Base-by-base conservation (phyloP, 768 basidiomycete species). In the Tricholoma furcatifolium region DNA sequence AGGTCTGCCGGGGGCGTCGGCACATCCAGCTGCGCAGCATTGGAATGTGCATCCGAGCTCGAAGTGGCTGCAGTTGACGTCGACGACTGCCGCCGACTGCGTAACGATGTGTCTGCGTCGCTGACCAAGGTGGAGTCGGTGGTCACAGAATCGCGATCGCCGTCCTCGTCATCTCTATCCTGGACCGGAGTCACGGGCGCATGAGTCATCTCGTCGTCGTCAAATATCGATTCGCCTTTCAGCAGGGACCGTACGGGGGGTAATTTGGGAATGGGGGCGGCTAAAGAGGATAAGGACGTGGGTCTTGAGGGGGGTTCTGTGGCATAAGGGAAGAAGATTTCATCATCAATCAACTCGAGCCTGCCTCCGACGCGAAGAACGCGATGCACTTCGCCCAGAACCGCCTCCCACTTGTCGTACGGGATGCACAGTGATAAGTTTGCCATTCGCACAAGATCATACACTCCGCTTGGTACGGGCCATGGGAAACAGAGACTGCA, bases 371-470 rank as follows among this genome's bases (percentile, higher is more conserved):
- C 72, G 11, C 68, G 70, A 12, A 92, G 72, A 9, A 92, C 76
- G 21, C 91, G 84, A 14, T 74, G 66, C 4, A 77, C 79, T 74
- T 93, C 86, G 0, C 62, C 57, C 17, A 92, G 52, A 10, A 92
- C 69, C 15, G 68, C 67, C 30, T 76, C 69, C 90, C 90, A 92
- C 35, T 74, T 67, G 5, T 77, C 70, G 40, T 75, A 65, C 0
- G 88, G 87, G 43, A 93, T 74, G 60, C 78, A 80, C 12, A 87
- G 72, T 10, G 75, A 70, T 9, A 89, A 70, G 55, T 88, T 83
- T 11, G 87, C 83, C 77, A 92, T 82, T 32, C 89, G 77, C 39
- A 93, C 82, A 47, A 84, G 73, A 59, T 92, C 87, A 56, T 92
- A 91, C 2, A 75, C 74, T 43, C 78, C 71, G 59, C 79, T 76